A percentile compares a stretch with the other conserved stretches of the same genome.
Conservation (phyloP, 805 yeast species). For the Teunomyces barrocoloradensis region DNA sequence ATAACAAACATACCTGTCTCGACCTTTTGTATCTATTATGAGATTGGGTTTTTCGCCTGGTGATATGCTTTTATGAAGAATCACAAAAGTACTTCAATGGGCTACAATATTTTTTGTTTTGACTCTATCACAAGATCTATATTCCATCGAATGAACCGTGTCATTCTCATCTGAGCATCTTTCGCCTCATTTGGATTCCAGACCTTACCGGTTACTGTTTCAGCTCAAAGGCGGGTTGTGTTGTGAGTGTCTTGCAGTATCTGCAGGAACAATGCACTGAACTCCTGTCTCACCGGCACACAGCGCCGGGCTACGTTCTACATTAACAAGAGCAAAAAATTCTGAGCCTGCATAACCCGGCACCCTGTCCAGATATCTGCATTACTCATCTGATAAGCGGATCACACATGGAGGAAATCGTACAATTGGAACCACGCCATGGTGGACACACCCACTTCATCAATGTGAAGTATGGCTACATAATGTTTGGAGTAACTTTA, state of each 20-base stretch:
- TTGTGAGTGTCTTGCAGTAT: not conserved
- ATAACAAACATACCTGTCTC: not conserved
- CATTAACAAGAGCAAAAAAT: not conserved
- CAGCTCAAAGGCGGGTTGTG: not conserved
- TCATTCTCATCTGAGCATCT: not conserved
- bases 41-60: no score
- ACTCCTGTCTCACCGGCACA: no score
- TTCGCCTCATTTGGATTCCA: not conserved
- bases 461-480: slow-evolving; percentile 61
- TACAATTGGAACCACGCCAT: slow-evolving; percentile 38
- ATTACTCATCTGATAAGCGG: not conserved
- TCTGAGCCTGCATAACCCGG: not conserved
- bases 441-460: slow-evolving; percentile 49
- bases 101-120: not conserved
- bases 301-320: no score
- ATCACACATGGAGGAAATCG: not conserved
- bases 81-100: not conserved
- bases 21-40: not conserved
- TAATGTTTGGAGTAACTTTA: slow-evolving; percentile 42
- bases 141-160: not conserved
- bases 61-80: no score
- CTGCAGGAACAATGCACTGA: not conserved
- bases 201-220: not conserved
- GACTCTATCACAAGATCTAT: not conserved
- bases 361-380: not conserved